Conservation (phyloP, 2,329 filamentous ascomycete species). For the Daldinia sp. region DNA sequence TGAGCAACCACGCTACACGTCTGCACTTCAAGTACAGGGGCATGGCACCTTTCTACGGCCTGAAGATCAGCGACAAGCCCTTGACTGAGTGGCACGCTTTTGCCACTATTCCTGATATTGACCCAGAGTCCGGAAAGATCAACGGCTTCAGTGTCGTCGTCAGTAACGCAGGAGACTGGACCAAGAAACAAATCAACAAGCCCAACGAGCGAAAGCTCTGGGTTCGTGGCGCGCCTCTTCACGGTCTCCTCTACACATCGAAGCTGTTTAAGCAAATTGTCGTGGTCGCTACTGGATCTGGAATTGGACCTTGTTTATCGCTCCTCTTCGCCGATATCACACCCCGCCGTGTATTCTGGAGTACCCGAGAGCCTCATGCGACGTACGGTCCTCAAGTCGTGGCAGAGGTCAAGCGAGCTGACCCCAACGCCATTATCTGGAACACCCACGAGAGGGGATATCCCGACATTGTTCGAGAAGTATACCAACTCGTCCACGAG, state of each 20-base stretch:
- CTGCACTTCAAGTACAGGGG: conserved; percentile 76
- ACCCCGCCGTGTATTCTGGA: conserved; percentile 75
- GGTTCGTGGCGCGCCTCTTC: conserved; percentile 76
- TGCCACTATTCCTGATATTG: conserved; percentile 75
- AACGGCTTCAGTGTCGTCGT: conserved; percentile 76
- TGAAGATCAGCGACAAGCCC: conserved; percentile 72
- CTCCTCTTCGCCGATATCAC: conserved; percentile 66
- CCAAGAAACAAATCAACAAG: conserved; percentile 70
- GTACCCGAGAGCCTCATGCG: conserved; percentile 68
- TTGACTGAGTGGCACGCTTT: conserved; percentile 82
- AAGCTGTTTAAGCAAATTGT: conserved; percentile 74
- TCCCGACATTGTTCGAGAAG: conserved; percentile 65
- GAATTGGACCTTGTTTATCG: conserved; percentile 77
- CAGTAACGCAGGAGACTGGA: conserved; percentile 85
- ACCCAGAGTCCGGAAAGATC: conserved; percentile 54
- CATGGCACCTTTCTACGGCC: conserved; percentile 67
- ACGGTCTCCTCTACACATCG: conserved; percentile 76
- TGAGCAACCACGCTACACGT: conserved; percentile 79
- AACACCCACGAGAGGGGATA: conserved; percentile 72
- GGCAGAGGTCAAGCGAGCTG: conserved; percentile 65
- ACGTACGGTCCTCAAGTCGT: conserved; percentile 73
- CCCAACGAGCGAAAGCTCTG: conserved; percentile 71
- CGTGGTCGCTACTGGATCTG: conserved; percentile 78
- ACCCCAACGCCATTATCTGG: conserved; percentile 74
- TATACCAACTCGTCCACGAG: conserved; percentile 66